Conservation (phyloP, 2,329 filamentous ascomycete species). For the Bipolaris victoriae region DNA sequence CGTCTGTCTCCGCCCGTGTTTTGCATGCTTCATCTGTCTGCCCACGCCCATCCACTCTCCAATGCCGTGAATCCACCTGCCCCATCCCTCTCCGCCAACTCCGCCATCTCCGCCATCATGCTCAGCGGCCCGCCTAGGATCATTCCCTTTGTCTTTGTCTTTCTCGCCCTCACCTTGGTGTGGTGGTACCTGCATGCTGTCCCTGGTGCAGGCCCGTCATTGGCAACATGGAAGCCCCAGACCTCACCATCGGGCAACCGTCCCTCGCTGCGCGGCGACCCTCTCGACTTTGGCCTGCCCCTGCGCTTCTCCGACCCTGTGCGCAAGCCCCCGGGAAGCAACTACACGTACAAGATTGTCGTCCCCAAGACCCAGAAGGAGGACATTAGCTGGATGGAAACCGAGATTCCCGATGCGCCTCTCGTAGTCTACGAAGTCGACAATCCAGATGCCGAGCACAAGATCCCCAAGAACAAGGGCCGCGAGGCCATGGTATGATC, state of each 20-base stretch:
- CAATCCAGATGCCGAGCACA: slow-evolving; percentile 56
- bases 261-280: slow-evolving; percentile 30
- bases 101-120: slow-evolving; percentile 26
- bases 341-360: slow-evolving; percentile 47
- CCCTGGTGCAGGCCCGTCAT: slow-evolving; percentile 16
- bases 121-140: slow-evolving; percentile 45
- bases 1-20: slow-evolving; percentile 4
- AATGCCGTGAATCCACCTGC: slow-evolving; percentile 5
- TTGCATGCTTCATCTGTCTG: slow-evolving; percentile 1
- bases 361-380: slow-evolving; percentile 49
- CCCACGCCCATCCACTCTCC: slow-evolving; percentile 1
- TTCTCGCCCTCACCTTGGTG: slow-evolving; percentile 33
- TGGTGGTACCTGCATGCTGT: slow-evolving; percentile 41
- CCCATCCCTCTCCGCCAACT: not conserved
- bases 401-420: slow-evolving; percentile 43
- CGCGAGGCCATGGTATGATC: slow-evolving; percentile 62
- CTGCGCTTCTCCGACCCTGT: slow-evolving; percentile 40
- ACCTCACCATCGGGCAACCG: slow-evolving; percentile 5
- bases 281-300: slow-evolving; percentile 46
- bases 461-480: slow-evolving; percentile 65
- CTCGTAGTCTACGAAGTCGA: slow-evolving; percentile 60
- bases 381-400: slow-evolving; percentile 45
- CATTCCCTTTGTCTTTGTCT: slow-evolving; percentile 36
- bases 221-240: slow-evolving; percentile 25
- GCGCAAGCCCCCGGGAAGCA: slow-evolving; percentile 42